Percentiles rank a stretch among this genome's conserved stretches.
Evolutionary conservation across 169 alveolate genomes (phyloP).

Genomic region (Eimeria maxima): DNA sequence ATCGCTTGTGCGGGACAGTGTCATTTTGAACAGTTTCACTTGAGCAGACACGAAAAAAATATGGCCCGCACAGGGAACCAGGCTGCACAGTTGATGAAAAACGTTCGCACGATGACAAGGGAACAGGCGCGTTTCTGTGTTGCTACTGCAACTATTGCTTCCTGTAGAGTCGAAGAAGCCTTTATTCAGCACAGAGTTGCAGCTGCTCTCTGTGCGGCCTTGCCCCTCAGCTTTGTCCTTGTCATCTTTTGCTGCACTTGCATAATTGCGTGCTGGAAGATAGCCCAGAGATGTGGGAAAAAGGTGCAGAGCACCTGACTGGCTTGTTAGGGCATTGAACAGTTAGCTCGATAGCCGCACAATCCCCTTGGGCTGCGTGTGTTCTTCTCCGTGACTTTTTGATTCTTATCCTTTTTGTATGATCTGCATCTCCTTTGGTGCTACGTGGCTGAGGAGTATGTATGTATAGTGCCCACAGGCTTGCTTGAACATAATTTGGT

Average conservation of each 20-base stretch:
- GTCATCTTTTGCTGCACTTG: conserved; percentile 6
- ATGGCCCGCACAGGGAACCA: not conserved
- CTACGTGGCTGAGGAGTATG: not conserved
- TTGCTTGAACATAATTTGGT: not conserved
- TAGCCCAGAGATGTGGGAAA: not conserved
- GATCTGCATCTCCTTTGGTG: not conserved
- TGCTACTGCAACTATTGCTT: not conserved
- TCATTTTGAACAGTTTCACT: not conserved
- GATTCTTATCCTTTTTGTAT: not conserved
- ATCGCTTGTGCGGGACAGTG: not conserved
- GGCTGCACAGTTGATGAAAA: not conserved
- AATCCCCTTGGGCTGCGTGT: not conserved
- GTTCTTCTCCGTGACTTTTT: not conserved
- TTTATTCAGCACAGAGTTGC: not conserved
- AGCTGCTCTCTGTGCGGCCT: conserved; percentile 30
- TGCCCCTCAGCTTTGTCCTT: conserved; percentile 32
- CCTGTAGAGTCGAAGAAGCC: conserved; percentile 16
- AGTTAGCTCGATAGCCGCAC: not conserved
- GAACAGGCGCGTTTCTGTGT: not conserved
- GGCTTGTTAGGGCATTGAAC: not conserved
- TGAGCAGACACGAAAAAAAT: not conserved
- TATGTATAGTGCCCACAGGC: not conserved
- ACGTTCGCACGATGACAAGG: not conserved
- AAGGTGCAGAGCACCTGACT: conserved; percentile 6
- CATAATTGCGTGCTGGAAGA: conserved; percentile 18